Conservation (phyloP, 2,329 filamentous ascomycete genomes). For the Fusarium sp. region DNA sequence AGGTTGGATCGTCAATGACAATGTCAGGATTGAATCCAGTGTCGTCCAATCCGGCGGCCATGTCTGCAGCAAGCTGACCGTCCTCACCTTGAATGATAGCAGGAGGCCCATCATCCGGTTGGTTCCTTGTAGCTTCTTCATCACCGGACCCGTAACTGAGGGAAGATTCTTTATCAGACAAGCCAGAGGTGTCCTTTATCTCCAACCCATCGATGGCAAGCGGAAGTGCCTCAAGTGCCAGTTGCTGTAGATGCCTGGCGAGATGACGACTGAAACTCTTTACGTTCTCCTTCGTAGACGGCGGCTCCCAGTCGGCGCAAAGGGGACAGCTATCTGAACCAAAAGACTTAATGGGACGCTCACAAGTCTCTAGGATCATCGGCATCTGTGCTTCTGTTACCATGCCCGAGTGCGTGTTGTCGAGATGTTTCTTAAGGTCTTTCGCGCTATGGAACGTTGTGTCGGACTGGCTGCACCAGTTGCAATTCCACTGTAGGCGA, state of each 20-base stretch:
- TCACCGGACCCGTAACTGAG: fast-evolving
- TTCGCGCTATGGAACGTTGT: fast-evolving
- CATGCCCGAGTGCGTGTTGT: fast-evolving
- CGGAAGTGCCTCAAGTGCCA: not conserved
- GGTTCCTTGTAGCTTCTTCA: fast-evolving
- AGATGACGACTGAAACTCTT: not conserved
- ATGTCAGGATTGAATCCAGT: too few species aligned
- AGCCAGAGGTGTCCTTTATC: fast-evolving
- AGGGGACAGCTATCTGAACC: not conserved
- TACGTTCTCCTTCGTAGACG: not conserved
- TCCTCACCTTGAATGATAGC: too few species aligned
- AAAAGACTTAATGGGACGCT: fast-evolving
- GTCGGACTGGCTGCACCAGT: not conserved
- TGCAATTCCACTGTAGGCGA: not conserved
- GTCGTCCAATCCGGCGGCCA: too few species aligned
- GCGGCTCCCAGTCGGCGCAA: not conserved
- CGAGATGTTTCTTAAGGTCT: not conserved
- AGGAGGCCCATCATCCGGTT: too few species aligned
- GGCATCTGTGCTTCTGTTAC: not conserved
- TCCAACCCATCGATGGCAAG: not conserved
- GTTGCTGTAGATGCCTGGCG: fast-evolving
- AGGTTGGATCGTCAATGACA: too few species aligned
- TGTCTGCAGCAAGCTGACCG: too few species aligned
- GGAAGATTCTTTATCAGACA: fast-evolving
- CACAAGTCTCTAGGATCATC: fast-evolving